Base-by-base conservation (phyloP, 208 protist species). In the Crithidia thermophila region DNA sequence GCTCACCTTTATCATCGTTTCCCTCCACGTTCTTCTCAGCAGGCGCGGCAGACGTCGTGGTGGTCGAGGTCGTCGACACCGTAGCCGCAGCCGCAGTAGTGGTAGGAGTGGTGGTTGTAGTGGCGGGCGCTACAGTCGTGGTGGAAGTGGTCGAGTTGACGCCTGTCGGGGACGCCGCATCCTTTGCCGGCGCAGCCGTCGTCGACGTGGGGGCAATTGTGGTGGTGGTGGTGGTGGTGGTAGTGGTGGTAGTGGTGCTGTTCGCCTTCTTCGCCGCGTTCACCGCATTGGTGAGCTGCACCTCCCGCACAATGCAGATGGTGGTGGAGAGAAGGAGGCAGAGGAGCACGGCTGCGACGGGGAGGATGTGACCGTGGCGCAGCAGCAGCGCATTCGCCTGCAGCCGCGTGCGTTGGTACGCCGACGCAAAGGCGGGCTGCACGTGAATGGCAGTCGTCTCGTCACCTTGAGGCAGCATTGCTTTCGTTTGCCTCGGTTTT, bases 311-410 rank as follows among this genome's bases (percentile, higher is more conserved):
- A 66, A 84, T 73, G 9, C 46, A 77, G n/a, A 83, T 75, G 13
- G 49, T 45, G 25, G 47, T 43, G 16, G 74, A 61, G 21, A 87
- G 18, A 7, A 84, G 27, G n/a, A 81, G 53, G 51, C 77, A 83
- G 13, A 79, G 36, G 11, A 71, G 42, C 20, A 84, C 67, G 16
- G 63, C 60, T 0, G 63, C 50, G 20, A 83, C 31, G 33, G 77
- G 73, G 36, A 84, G 67, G 47, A 81, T 60, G 31, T 82, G 77
- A 5, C 77, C 77, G 34, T 81, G 81, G 4, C 67, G 65, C 20
- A 84, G 23, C 14, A 83, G 51, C 40, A 64, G 40, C 3, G 52
- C 43, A 42, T 86, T 86, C 34, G 66, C 62, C 36, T 40, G 50
- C 4, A 67, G 52, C 18, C 56, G 62, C 7, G 62, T 62, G 14